Conservation (phyloP, 2,329 filamentous ascomycete genomes). For the Tolypocladium tropicale region DNA sequence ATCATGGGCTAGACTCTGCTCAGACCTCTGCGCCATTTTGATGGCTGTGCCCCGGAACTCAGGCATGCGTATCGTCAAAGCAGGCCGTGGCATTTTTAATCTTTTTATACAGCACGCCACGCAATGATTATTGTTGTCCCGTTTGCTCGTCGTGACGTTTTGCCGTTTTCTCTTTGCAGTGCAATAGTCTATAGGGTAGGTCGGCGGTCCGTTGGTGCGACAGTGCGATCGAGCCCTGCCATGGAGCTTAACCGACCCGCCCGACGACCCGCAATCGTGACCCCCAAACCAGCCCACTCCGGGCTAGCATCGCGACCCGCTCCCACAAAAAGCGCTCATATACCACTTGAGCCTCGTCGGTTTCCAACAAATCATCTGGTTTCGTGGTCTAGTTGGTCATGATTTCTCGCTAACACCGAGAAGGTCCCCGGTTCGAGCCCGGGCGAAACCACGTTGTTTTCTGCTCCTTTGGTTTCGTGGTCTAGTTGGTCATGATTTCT, state of each 20-base stretch:
- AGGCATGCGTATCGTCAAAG: too few species aligned
- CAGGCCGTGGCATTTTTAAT: too few species aligned
- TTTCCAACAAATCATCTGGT: conserved; percentile 10
- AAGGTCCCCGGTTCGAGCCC: conserved; percentile 28
- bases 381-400: conserved; percentile 29
- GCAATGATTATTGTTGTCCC: not conserved
- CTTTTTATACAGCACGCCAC: not conserved
- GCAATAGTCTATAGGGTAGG: not conserved
- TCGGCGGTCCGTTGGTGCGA: too few species aligned
- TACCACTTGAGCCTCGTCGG: not conserved
- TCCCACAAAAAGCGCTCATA: not conserved
- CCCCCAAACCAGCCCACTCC: too few species aligned
- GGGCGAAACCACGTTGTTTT: conserved; percentile 22
- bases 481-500: conserved; percentile 29
- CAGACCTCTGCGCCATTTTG: too few species aligned
- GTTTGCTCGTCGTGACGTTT: too few species aligned
- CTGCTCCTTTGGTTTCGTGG: conserved; percentile 21
- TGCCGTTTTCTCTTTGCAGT: not conserved
- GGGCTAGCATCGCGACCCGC: not conserved
- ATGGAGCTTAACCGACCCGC: too few species aligned
- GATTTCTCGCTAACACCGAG: conserved; percentile 28
- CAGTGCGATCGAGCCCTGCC: too few species aligned
- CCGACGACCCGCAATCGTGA: not conserved
- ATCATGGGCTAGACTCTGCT: too few species aligned
- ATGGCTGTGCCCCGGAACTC: too few species aligned